Conservation (phyloP, 2,329 filamentous ascomycete genomes). For the Colletotrichum tropicale region DNA sequence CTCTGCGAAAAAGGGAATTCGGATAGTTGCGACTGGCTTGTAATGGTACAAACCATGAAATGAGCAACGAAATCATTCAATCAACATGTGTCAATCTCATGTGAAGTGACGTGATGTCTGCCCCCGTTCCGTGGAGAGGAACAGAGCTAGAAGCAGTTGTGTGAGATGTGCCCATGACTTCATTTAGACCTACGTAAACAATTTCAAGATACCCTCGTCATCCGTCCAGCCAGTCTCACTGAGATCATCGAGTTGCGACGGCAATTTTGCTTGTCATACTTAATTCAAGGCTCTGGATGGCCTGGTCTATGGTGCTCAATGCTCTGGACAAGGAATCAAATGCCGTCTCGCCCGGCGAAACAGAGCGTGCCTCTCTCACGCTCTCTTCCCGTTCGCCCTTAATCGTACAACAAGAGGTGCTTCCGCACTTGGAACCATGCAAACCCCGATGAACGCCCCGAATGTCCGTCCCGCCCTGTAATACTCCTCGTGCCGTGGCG, state of each 20-base stretch:
- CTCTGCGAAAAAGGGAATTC: constrained; percentile 24
- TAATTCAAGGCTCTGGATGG: constrained; percentile 9
- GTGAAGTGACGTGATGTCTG: neutral
- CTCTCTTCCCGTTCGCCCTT: neutral
- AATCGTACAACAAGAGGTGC: constrained; percentile 19
- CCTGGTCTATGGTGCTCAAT: constrained; percentile 14
- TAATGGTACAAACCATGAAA: constrained; percentile 25
- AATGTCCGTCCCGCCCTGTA: constrained; percentile 9
- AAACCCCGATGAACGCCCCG: constrained; percentile 15
- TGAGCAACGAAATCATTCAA: constrained; percentile 24
- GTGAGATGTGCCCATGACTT: neutral
- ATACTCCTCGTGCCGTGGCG: constrained; percentile 14
- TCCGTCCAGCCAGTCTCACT: neutral
- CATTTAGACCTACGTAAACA: neutral
- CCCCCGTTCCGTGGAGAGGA: neutral
- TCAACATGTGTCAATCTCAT: neutral
- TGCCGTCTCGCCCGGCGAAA: neutral
- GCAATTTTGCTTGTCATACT: neutral
- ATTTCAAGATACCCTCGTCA: neutral
- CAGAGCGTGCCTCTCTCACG: neutral
- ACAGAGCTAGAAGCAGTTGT: neutral
- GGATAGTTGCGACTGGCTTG: constrained; percentile 25
- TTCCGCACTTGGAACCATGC: constrained; percentile 7
- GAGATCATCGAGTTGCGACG: neutral
- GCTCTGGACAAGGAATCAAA: constrained; percentile 1